These are phyloP conservation scores for Phaeolepiota aurea DNA, from an alignment of 768 basidiomycete genomes.

Conservation along the genomic window DNA sequence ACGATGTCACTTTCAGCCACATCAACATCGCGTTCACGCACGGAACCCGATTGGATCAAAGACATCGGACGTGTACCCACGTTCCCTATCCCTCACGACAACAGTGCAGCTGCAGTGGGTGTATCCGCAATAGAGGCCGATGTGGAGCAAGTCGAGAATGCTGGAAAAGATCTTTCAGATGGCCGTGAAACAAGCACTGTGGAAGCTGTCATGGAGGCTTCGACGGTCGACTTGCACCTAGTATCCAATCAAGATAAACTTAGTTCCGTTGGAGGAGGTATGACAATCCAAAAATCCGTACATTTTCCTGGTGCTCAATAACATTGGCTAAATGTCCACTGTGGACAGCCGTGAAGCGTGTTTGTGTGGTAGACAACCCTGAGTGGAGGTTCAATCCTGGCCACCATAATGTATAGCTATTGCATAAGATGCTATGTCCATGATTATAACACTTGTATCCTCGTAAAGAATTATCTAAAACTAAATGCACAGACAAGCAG, in stretches of 20 bases:
- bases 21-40: slow-evolving; percentile 3
- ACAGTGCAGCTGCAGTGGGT: slow-evolving; percentile 4
- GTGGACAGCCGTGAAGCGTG: background rate
- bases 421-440: slow-evolving; percentile 3
- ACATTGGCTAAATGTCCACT: slow-evolving; percentile 13
- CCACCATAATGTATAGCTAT: no score
- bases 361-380: background rate
- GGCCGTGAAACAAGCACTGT: no score
- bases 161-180: no score
- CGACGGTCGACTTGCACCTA: no score
- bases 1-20: slow-evolving; percentile 38
- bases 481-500: background rate
- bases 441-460: slow-evolving; percentile 4
- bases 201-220: no score
- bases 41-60: slow-evolving; percentile 6
- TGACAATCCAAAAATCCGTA: slow-evolving; percentile 18
- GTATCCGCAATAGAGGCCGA: background rate
- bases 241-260: no score
- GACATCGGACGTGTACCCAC: slow-evolving; percentile 17
- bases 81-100: slow-evolving; percentile 5
- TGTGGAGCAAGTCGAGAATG: background rate
- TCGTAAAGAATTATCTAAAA: no score
- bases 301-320: slow-evolving; percentile 25
- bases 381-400: no score
- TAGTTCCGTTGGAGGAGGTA: no score